These are phyloP conservation scores for Microcos paniculata DNA, from an alignment of 345 rosid species.

Conservation along the genomic window DNA sequence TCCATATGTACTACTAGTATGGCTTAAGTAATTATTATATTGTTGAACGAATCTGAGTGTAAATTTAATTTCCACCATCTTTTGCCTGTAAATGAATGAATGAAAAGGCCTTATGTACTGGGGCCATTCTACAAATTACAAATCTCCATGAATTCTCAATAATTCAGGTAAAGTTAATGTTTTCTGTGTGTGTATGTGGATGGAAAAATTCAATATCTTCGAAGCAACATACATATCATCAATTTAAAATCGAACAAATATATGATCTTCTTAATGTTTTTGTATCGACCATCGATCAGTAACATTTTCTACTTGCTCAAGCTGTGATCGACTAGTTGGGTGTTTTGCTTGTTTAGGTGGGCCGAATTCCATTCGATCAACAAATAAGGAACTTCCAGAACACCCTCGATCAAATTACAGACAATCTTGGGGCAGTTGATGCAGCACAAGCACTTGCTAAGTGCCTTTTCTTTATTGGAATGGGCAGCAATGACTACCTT, in stretches of 20 bases:
- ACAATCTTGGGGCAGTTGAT: conserved; percentile 55
- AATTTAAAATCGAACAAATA: too few relatives aligned
- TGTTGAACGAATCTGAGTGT: neutral
- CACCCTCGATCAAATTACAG: conserved; percentile 69
- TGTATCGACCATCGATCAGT: too few relatives aligned
- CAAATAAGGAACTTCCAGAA: conserved; percentile 79
- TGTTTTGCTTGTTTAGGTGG: conserved; percentile 49
- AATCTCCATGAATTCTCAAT: neutral
- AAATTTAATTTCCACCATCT: neutral
- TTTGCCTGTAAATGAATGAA: neutral
- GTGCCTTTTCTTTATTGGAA: conserved; percentile 82
- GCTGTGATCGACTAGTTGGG: neutral
- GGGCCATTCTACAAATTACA: neutral
- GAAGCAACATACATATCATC: too few relatives aligned
- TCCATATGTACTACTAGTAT: neutral
- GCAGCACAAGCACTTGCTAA: conserved; percentile 45
- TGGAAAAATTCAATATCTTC: too few relatives aligned
- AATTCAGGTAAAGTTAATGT: too few relatives aligned
- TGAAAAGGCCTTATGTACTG: neutral
- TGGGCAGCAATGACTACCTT: conserved; percentile 98
- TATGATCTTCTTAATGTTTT: too few relatives aligned
- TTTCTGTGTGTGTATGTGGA: too few relatives aligned
- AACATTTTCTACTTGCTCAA: neutral
- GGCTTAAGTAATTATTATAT: too few relatives aligned
- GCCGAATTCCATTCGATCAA: conserved; percentile 80